Evolutionary conservation across 2,329 filamentous ascomycete genomes (phyloP).

Genomic region (Aspergillus piperis): DNA sequence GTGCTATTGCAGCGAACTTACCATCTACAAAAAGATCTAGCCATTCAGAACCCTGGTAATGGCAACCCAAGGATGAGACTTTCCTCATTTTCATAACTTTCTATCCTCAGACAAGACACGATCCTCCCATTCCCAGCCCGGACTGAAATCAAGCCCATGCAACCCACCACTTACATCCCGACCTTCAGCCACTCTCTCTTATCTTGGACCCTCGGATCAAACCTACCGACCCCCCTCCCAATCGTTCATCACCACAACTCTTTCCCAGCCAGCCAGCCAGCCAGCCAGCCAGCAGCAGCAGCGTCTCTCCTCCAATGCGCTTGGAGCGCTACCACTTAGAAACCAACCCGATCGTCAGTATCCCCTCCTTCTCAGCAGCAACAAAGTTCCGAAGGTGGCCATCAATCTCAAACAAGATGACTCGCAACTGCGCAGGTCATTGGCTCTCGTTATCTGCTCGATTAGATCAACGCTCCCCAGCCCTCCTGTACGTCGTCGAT

Average conservation of each 20-base stretch:
- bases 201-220: background rate
- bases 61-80: background rate
- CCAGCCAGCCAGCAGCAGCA: no score
- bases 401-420: slow-evolving; percentile 5
- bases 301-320: slow-evolving; percentile 9
- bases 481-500: background rate
- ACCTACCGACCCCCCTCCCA: background rate
- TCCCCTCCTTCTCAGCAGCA: slow-evolving; percentile 6
- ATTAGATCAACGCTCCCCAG: background rate
- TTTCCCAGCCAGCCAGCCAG: background rate
- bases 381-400: slow-evolving; percentile 14
- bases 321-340: slow-evolving; percentile 17
- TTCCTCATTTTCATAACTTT: background rate
- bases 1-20: background rate
- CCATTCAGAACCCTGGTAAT: background rate
- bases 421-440: slow-evolving; percentile 5
- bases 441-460: slow-evolving; percentile 5
- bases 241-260: background rate
- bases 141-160: background rate
- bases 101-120: background rate
- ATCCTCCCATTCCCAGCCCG: background rate
- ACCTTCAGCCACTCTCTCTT: background rate
- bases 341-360: slow-evolving; percentile 9
- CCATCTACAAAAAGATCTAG: background rate
- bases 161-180: background rate